Percentiles rank a stretch among this genome's conserved stretches.
Evolutionary conservation across 1,284 basidiomycete species (phyloP).

Genomic region (Coriolopsis trogii): DNA sequence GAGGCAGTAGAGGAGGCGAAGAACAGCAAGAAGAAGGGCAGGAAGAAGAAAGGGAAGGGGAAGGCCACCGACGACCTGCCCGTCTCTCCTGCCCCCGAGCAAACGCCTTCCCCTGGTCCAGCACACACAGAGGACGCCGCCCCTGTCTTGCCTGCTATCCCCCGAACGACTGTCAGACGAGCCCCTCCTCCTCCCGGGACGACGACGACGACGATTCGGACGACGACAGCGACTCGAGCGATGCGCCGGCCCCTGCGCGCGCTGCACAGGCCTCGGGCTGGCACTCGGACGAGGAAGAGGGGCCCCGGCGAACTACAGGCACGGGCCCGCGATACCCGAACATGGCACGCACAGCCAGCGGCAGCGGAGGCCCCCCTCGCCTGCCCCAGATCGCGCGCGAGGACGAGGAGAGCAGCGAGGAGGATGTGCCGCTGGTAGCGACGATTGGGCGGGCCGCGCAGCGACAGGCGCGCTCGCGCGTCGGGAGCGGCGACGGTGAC

Average conservation of each 20-base stretch:
- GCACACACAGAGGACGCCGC: slow-evolving; percentile 48
- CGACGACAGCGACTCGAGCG: slow-evolving; percentile 54
- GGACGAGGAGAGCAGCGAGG: slow-evolving; percentile 64
- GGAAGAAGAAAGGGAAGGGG: slow-evolving; percentile 43
- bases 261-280: slow-evolving; percentile 31
- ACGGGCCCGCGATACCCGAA: slow-evolving; percentile 46
- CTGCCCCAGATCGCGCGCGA: slow-evolving; percentile 17
- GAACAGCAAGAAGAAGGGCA: slow-evolving; percentile 40
- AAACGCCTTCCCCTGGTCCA: slow-evolving; percentile 8
- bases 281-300: slow-evolving; percentile 33
- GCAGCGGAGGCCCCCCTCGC: slow-evolving; percentile 12
- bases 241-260: slow-evolving; percentile 37
- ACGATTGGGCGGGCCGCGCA: slow-evolving; percentile 55
- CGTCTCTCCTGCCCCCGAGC: slow-evolving; percentile 13
- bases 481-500: slow-evolving; percentile 44
- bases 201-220: slow-evolving; percentile 51
- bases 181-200: slow-evolving; percentile 45
- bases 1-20: slow-evolving; percentile 49
- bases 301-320: slow-evolving; percentile 55
- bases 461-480: slow-evolving; percentile 38
- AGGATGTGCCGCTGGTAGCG: slow-evolving; percentile 73
- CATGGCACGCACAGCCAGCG: no score
- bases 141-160: slow-evolving; percentile 59
- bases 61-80: slow-evolving; percentile 39
- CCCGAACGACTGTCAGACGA: slow-evolving; percentile 39